phyloP scores from a whole-genome alignment of 805 yeast species.

The Saccharomyces paradoxus region DNA sequence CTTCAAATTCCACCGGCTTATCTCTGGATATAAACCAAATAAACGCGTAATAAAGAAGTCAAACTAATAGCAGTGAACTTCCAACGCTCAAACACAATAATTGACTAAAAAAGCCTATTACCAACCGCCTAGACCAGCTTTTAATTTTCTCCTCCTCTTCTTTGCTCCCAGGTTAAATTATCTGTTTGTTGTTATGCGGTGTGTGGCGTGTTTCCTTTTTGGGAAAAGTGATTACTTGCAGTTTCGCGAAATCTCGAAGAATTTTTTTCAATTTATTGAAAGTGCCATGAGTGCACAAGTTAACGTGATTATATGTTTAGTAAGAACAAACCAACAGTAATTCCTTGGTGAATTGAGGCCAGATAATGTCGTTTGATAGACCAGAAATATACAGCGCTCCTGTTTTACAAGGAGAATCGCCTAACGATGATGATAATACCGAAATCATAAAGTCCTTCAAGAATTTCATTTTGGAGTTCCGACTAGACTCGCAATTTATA shows the following conservation, averaged over 20 bases:
- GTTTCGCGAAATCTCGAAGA: background rate
- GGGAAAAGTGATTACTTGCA: background rate
- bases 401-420: conserved; percentile 78
- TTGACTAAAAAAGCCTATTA: background rate
- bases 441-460: conserved; percentile 73
- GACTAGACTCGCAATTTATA: conserved; percentile 71
- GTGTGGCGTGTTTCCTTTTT: background rate
- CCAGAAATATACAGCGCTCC: conserved; percentile 67
- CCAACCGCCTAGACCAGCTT: background rate
- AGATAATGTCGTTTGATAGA: conserved; percentile 61
- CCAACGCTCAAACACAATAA: background rate
- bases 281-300: background rate
- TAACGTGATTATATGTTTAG: background rate
- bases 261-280: background rate
- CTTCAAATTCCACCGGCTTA: background rate
- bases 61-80: background rate
- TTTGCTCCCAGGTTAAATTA: background rate
- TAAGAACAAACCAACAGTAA: background rate
- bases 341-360: background rate
- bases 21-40: background rate
- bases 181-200: background rate
- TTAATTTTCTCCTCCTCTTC: background rate
- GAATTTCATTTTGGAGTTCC: conserved; percentile 74
- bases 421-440: conserved; percentile 51
- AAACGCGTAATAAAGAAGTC: background rate